A percentile compares a stretch with the other conserved stretches of the same genome.
These are phyloP conservation scores for Cladosporium sp. DNA, from an alignment of 2,329 filamentous ascomycete species.

Conservation along the genomic window DNA sequence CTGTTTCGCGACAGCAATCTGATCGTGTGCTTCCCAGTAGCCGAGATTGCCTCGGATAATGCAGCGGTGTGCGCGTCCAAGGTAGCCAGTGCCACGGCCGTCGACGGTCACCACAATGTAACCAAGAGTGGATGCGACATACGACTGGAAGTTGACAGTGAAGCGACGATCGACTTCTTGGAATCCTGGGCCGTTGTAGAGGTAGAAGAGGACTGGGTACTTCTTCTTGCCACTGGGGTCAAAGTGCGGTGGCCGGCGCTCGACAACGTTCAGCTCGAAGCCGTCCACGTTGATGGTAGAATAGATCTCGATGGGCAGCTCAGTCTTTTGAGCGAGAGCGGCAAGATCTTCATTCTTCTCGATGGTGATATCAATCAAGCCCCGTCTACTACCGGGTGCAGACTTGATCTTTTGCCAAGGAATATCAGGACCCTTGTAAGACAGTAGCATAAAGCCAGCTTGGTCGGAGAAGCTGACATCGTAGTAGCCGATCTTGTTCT, in stretches of 20 bases:
- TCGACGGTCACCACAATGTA: constrained; percentile 96
- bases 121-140: constrained; percentile 75
- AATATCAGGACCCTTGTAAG: constrained; percentile 76
- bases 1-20: constrained; percentile 82
- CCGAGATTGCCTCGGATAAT: constrained; percentile 80
- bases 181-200: constrained; percentile 93
- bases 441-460: constrained; percentile 77
- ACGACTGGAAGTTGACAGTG: constrained; percentile 81
- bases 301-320: constrained; percentile 78
- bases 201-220: constrained; percentile 90
- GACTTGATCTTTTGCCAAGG: constrained; percentile 89
- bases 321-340: constrained; percentile 65
- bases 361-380: constrained; percentile 62
- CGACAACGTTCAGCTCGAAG: constrained; percentile 67
- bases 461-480: constrained; percentile 76
- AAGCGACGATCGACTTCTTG: constrained; percentile 81
- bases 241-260: constrained; percentile 87
- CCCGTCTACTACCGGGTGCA: constrained; percentile 61
- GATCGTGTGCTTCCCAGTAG: constrained; percentile 77
- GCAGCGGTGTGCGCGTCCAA: constrained; percentile 77
- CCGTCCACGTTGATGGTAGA: constrained; percentile 80
- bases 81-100: constrained; percentile 85
- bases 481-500: constrained; percentile 70
- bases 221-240: constrained; percentile 61
- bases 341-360: constrained; percentile 73